Conservation (phyloP, 352 stramenopile genomes). For the Globisporangium radiosum region DNA sequence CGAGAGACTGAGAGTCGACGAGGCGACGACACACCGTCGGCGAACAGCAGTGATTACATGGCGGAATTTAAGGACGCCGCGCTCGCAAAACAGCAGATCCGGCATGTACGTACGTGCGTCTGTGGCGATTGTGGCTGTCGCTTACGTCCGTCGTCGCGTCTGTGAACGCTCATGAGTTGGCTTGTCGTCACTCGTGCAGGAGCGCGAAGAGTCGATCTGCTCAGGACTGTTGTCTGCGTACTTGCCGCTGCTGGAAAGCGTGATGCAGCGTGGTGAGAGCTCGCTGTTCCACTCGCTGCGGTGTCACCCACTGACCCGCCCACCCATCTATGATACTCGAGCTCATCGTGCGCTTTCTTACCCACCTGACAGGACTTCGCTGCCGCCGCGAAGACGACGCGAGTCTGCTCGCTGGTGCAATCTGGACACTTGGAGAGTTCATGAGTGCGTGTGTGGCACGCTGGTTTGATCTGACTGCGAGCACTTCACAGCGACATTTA, state of each 20-base stretch:
- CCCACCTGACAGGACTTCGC: neutral
- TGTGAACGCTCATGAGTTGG: neutral
- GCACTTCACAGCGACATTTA: too few species aligned
- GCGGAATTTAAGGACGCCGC: neutral
- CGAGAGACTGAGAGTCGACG: neutral
- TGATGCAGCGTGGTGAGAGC: conserved; percentile 3
- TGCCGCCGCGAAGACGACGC: neutral
- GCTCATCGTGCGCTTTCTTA: too few species aligned
- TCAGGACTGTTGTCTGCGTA: conserved; percentile 11
- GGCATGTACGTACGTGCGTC: neutral
- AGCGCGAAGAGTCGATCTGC: conserved; percentile 5
- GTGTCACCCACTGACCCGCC: too few species aligned
- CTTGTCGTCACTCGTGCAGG: neutral
- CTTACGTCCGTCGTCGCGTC: neutral
- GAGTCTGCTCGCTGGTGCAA: neutral
- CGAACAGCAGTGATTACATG: conserved; percentile 1
- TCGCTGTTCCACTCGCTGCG: neutral
- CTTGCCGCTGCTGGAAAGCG: conserved; percentile 7
- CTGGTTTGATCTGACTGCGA: neutral
- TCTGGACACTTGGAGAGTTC: conserved; percentile 14
- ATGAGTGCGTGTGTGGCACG: conserved; percentile 6
- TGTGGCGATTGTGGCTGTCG: neutral
- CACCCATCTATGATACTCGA: too few species aligned
- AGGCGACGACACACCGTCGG: neutral
- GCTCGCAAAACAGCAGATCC: neutral